A percentile compares a stretch with the other conserved stretches of the same genome.
These are phyloP conservation scores for Cryptosporidium meleagridis DNA, from an alignment of 169 alveolate species.

Conservation along the genomic window DNA sequence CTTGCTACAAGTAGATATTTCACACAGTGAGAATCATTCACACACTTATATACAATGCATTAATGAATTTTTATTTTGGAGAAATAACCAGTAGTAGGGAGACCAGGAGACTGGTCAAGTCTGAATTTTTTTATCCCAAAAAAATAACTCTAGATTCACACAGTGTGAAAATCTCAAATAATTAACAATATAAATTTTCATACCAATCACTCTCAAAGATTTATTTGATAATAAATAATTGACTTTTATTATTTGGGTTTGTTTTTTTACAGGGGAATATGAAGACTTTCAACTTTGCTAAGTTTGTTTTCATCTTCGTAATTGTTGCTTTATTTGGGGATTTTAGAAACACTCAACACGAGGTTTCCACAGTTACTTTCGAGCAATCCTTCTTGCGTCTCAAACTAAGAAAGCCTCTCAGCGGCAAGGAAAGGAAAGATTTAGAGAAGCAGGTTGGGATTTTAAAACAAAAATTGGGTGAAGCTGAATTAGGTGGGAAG, in stretches of 20 bases:
- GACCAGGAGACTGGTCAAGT: neutral
- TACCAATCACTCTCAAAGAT: neutral
- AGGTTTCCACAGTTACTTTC: neutral
- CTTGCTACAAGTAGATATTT: no score
- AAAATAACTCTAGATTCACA: neutral
- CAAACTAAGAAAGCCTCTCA: neutral
- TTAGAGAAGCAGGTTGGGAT: neutral
- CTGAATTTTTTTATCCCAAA: neutral
- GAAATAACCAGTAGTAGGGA: neutral
- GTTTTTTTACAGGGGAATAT: neutral
- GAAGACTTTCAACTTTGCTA: neutral
- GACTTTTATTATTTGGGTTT: no score
- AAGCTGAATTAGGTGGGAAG: neutral
- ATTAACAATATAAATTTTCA: no score
- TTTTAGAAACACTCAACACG: neutral
- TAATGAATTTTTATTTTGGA: neutral
- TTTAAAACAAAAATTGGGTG: neutral
- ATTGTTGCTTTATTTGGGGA: conserved; percentile 6
- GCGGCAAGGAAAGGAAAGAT: neutral
- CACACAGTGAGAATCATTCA: neutral
- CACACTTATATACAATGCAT: neutral
- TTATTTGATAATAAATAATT: neutral
- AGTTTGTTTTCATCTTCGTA: neutral
- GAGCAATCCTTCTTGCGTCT: conserved; percentile 24
- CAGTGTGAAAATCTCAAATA: neutral